phyloP scores from a whole-genome alignment of 1,139 yeast species.

The Eremothecium gossypii region DNA sequence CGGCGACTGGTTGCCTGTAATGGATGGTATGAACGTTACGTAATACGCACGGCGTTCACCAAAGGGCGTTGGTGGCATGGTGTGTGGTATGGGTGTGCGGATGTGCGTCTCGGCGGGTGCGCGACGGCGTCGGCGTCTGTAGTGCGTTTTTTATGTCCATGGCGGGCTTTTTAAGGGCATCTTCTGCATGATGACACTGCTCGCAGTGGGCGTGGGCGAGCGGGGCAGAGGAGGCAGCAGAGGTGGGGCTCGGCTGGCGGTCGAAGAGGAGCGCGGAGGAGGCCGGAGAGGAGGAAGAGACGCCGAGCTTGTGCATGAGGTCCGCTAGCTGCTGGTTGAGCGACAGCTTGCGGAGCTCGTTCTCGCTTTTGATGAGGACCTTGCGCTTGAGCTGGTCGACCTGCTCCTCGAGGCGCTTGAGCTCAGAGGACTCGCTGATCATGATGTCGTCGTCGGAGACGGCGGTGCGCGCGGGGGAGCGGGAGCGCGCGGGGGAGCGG shows the following conservation, averaged over 20 bases:
- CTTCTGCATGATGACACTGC: constrained; percentile 9
- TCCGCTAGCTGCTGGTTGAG: constrained; percentile 23
- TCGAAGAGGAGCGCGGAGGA: constrained; percentile 2
- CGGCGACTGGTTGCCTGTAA: too few relatives aligned
- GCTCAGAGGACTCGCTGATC: constrained; percentile 25
- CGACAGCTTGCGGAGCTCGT: constrained; percentile 26
- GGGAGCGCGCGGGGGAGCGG: background rate
- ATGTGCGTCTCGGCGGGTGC: constrained; percentile 1
- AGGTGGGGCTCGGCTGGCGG: background rate
- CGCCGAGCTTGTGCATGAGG: constrained; percentile 10
- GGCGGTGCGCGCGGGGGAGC: background rate
- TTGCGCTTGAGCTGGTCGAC: constrained; percentile 22
- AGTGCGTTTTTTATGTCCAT: constrained; percentile 11
- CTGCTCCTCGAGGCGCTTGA: constrained; percentile 24
- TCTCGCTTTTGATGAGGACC: constrained; percentile 22
- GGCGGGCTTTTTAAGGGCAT: constrained; percentile 3
- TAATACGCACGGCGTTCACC: too few relatives aligned
- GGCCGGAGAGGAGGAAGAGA: constrained; percentile 1
- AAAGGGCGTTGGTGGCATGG: too few relatives aligned
- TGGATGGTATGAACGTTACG: too few relatives aligned
- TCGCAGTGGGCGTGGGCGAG: constrained; percentile 7
- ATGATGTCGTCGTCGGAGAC: constrained; percentile 25
- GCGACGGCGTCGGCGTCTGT: constrained; percentile 12
- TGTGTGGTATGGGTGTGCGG: too few relatives aligned
- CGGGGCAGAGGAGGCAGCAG: constrained; percentile 2